Conservation (phyloP, 1,284 basidiomycete species). For the Peniophora sp. region DNA sequence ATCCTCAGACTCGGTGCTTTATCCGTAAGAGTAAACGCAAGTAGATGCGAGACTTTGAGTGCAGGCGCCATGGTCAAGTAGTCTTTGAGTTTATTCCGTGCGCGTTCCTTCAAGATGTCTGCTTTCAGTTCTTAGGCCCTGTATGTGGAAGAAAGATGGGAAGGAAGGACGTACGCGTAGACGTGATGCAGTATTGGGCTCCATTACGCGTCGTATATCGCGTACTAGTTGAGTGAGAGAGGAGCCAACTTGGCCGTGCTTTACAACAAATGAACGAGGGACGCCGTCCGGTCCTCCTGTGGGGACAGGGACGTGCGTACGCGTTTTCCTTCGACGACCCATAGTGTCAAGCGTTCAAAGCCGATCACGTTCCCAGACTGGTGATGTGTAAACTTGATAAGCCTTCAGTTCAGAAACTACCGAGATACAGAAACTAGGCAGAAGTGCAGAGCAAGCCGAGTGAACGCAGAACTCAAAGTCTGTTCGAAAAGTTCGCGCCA, state of each 20-base stretch:
- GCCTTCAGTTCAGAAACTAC: too few relatives aligned
- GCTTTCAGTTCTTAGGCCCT: too few relatives aligned
- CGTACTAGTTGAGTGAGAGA: conserved; percentile 86
- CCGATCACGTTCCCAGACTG: too few relatives aligned
- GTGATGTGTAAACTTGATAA: too few relatives aligned
- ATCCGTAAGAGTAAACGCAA: conserved; percentile 87
- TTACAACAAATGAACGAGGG: conserved; percentile 86
- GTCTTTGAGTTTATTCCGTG: conserved; percentile 90
- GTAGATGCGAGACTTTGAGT: conserved; percentile 87
- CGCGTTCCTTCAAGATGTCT: conserved; percentile 64
- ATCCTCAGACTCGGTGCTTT: conserved; percentile 84
- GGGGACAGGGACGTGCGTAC: conserved; percentile 63
- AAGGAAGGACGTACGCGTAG: conserved; percentile 54
- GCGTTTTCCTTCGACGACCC: conserved; percentile 77
- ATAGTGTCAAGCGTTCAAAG: conserved; percentile 31
- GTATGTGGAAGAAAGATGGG: too few relatives aligned
- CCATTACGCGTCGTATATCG: conserved; percentile 93
- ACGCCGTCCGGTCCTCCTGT: conserved; percentile 29
- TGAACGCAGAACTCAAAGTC: too few relatives aligned
- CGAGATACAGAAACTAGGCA: too few relatives aligned
- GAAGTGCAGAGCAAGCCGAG: too few relatives aligned
- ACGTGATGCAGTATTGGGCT: conserved; percentile 93
- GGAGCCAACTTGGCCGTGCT: conserved; percentile 86
- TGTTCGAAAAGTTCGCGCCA: too few relatives aligned
- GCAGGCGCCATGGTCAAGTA: conserved; percentile 91